Base-by-base conservation (phyloP, 495 filamentous ascomycete species). In the Penicillium samsonianum region DNA sequence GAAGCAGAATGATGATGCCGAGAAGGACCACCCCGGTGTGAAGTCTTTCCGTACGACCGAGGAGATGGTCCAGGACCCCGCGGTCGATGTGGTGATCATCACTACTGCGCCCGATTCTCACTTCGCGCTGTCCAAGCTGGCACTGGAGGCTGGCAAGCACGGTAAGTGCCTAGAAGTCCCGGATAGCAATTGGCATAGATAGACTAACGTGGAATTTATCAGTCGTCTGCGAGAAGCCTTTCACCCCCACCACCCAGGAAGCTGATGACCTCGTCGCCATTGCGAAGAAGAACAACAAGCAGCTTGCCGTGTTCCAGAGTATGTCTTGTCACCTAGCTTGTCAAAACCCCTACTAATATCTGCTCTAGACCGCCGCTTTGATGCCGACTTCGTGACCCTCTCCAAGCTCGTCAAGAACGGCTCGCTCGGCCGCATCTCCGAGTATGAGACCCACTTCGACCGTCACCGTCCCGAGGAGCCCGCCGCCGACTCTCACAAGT, bases 181-280 rank as follows among this genome's bases (percentile, higher is more conserved):
- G 9, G 44, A 56, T 38, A 28, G 38, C 26, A 4, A 2, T 35
- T 48, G n/a, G 33, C 20, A 19, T 37, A 12, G n/a, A 12, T 30
- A 51, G 40, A 26, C 42, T 35, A 25, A 47, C 17, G 60, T 53
- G 26, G 14, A 1, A 16, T 28, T 45, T 43, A 80, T 10, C 35
- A 53, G 80, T 95, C 22, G 78, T 96, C 25, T 86, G 91, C 40
- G 92, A 96, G 74, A 97, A 97, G 74, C 92, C 92, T 0, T 92
- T 96, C 70, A 87, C 89, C 8, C 85, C 88, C 11, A 89, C 86
- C 5, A 74, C 80, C 16, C 70, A 79, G 50, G 87, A 97, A 73
- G 90, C 91, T 10, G 76, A 85, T 38, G 77, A 86, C 60, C 82
- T 97, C 3, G 78, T 89, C 49, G 73, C 69, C 5, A 72, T 94